Conservation (phyloP, 148 eudicot genomes). For the Beta vulgaris region DNA sequence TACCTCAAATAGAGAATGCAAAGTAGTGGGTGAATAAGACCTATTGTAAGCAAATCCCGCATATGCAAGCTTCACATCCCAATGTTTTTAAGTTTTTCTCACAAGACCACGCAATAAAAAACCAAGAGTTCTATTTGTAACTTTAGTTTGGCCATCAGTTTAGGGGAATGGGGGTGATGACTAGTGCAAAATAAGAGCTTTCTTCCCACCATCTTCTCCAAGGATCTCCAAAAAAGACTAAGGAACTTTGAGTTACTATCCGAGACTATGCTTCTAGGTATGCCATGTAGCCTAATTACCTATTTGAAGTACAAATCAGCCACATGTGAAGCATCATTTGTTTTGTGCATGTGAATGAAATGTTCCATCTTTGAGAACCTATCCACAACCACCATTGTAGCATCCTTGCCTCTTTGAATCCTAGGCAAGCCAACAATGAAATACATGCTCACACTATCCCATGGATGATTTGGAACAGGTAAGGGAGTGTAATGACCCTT, state of each 20-base stretch:
- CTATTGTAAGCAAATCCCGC: not conserved
- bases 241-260: too few species aligned
- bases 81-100: too few species aligned
- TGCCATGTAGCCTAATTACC: not conserved
- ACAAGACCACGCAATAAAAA: too few species aligned
- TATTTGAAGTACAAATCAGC: not conserved
- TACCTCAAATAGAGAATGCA: not conserved
- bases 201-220: too few species aligned
- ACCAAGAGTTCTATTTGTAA: not conserved
- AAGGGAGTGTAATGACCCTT: not conserved
- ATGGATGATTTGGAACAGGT: not conserved
- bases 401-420: not conserved
- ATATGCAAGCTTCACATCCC: not conserved
- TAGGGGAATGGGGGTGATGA: too few species aligned
- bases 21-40: not conserved
- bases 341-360: too few species aligned
- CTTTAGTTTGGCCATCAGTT: not conserved
- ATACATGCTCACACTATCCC: not conserved
- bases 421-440: not conserved
- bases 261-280: too few species aligned
- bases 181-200: too few species aligned
- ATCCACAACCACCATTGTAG: not conserved
- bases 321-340: not conserved
- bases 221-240: too few species aligned
- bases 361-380: too few species aligned